Evolutionary conservation across 106 monocot genomes (phyloP).

Genomic region (Dendrobium officinale): DNA sequence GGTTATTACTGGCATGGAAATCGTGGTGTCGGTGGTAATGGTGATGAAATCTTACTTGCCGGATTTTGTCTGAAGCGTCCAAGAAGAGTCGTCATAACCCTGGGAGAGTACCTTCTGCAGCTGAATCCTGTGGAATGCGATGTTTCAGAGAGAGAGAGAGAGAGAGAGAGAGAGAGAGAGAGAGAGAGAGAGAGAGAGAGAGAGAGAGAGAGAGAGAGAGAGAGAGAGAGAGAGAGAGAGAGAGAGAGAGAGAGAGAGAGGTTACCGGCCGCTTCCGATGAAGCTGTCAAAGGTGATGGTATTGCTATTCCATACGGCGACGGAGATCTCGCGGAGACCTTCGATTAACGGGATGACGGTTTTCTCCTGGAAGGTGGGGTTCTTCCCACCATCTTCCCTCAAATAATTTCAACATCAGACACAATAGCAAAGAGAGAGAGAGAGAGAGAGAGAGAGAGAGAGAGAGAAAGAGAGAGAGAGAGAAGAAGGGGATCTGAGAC

Average conservation of each 20-base stretch:
- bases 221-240: not conserved
- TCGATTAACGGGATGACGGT: conserved; percentile 49
- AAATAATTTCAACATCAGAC: not conserved
- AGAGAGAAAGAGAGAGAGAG: not conserved
- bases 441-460: not conserved
- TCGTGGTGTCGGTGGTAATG: not conserved
- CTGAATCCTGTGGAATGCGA: conserved; percentile 28
- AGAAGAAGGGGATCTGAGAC: not conserved
- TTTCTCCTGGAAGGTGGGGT: conserved; percentile 67
- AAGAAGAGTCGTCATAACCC: conserved; percentile 65
- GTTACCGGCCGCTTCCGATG: conserved; percentile 48
- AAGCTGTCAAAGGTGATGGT: conserved; percentile 47
- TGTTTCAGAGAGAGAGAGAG: not conserved
- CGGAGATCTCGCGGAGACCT: conserved; percentile 50
- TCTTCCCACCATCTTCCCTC: conserved; percentile 68
- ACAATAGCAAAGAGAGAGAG: not conserved
- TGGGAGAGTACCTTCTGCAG: conserved; percentile 51
- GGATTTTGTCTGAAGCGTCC: conserved; percentile 55
- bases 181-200: not conserved
- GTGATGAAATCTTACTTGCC: conserved; percentile 31
- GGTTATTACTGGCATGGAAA: not conserved
- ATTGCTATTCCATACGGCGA: conserved; percentile 66
- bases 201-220: not conserved
- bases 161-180: too few species aligned
- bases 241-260: not conserved